These are phyloP conservation scores for Metschnikowia henanensis DNA, from an alignment of 805 yeast species.

Conservation along the genomic window DNA sequence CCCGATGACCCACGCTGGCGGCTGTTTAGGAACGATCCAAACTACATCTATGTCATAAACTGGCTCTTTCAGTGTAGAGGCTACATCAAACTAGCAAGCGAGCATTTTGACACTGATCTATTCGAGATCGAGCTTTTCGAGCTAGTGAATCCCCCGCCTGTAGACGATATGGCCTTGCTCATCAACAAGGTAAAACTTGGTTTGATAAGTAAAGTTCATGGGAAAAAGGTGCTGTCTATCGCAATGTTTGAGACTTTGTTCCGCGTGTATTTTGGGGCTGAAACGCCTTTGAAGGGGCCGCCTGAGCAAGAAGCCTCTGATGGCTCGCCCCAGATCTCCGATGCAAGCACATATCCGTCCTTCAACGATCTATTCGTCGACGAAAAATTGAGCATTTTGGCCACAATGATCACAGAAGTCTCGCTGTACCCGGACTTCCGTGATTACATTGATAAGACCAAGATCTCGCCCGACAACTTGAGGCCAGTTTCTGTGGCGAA, in stretches of 20 bases:
- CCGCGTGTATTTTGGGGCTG: conserved; percentile 34
- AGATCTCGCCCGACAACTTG: conserved; percentile 24
- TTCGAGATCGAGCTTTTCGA: conserved; percentile 61
- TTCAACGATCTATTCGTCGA: conserved; percentile 42
- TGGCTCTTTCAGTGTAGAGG: conserved; percentile 60
- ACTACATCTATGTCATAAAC: conserved; percentile 38
- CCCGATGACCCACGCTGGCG: conserved; percentile 20
- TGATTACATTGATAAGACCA: conserved; percentile 44
- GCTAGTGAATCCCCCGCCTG: conserved; percentile 32
- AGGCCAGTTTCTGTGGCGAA: conserved; percentile 20
- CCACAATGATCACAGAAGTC: conserved; percentile 42
- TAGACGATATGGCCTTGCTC: conserved; percentile 37
- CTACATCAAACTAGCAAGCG: conserved; percentile 47
- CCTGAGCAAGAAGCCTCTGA: conserved; percentile 22
- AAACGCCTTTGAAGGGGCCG: conserved; percentile 32
- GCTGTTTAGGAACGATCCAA: conserved; percentile 18
- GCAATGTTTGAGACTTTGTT: conserved; percentile 34
- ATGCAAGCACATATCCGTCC: conserved; percentile 21
- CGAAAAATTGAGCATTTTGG: conserved; percentile 51
- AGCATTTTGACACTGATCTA: conserved; percentile 55
- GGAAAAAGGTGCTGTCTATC: conserved; percentile 29
- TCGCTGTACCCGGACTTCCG: conserved; percentile 48
- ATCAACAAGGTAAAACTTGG: conserved; percentile 44
- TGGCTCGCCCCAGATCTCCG: conserved; percentile 9
- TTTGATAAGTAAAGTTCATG: conserved; percentile 41